Evolutionary conservation across 257 asterid genomes (phyloP).

Genomic region (Gentiana straminea): DNA sequence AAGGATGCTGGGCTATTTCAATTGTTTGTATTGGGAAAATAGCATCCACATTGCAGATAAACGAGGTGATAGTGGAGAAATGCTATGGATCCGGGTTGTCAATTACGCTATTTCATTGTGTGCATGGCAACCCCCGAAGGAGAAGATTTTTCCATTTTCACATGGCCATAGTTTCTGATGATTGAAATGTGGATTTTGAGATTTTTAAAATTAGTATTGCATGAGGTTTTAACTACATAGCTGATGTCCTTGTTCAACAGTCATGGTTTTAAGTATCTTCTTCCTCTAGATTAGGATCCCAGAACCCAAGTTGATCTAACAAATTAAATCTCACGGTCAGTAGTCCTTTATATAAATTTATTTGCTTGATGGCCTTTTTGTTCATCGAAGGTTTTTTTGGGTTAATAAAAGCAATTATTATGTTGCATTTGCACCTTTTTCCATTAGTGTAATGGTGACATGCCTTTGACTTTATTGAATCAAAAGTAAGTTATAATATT

Average conservation of each 20-base stretch:
- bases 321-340: not conserved
- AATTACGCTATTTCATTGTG: too few relatives aligned
- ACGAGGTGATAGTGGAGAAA: too few relatives aligned
- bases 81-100: too few relatives aligned
- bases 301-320: not conserved
- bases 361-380: not conserved
- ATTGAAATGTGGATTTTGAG: too few relatives aligned
- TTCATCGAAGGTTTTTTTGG: not conserved
- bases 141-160: too few relatives aligned
- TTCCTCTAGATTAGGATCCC: not conserved
- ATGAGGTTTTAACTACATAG: not conserved
- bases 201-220: too few relatives aligned
- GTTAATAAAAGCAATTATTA: not conserved
- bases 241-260: not conserved
- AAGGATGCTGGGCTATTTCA: too few relatives aligned
- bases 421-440: slow-evolving; percentile 1
- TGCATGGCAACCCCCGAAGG: too few relatives aligned
- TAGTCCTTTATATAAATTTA: not conserved
- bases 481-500: not conserved
- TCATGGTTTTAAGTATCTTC: not conserved
- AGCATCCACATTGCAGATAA: too few relatives aligned
- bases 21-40: too few relatives aligned
- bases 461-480: not conserved
- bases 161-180: too few relatives aligned
- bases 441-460: not conserved